Evolutionary conservation across 768 basidiomycete genomes (phyloP).

Genomic region (Tephrocybe rancida): DNA sequence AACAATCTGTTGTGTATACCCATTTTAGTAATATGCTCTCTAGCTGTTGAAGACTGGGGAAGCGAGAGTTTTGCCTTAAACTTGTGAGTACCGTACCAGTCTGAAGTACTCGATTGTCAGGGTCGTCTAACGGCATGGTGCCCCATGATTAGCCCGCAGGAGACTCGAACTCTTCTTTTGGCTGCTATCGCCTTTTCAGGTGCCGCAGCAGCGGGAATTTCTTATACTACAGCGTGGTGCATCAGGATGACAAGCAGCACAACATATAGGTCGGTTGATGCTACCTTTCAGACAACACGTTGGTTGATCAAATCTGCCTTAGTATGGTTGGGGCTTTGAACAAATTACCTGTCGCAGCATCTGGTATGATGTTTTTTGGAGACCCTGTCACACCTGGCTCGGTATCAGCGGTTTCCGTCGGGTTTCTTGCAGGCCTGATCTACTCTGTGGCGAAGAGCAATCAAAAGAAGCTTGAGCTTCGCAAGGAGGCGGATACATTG

Average conservation of each 20-base stretch:
- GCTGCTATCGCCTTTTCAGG: constrained; percentile 94
- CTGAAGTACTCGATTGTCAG: background rate
- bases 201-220: constrained; percentile 97
- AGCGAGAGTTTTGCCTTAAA: constrained; percentile 73
- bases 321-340: constrained; percentile 98
- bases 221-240: constrained; percentile 99
- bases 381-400: constrained; percentile 88
- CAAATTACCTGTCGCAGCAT: constrained; percentile 96
- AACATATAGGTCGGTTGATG: constrained; percentile 80
- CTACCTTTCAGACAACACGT: background rate
- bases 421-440: constrained; percentile 89
- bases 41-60: constrained; percentile 90
- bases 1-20: constrained; percentile 97
- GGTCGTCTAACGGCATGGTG: constrained; percentile 1
- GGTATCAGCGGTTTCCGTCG: constrained; percentile 83
- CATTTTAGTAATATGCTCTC: constrained; percentile 78
- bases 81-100: constrained; percentile 79
- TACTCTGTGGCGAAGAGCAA: constrained; percentile 96
- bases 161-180: constrained; percentile 76
- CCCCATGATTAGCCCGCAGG: constrained; percentile 66
- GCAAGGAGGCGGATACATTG: constrained; percentile 50
- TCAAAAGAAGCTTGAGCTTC: constrained; percentile 77
- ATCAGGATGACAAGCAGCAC: constrained; percentile 94
- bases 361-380: constrained; percentile 98
- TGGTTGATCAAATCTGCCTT: background rate